Conservation (phyloP, 768 basidiomycete species). For the Lactarius vividus region DNA sequence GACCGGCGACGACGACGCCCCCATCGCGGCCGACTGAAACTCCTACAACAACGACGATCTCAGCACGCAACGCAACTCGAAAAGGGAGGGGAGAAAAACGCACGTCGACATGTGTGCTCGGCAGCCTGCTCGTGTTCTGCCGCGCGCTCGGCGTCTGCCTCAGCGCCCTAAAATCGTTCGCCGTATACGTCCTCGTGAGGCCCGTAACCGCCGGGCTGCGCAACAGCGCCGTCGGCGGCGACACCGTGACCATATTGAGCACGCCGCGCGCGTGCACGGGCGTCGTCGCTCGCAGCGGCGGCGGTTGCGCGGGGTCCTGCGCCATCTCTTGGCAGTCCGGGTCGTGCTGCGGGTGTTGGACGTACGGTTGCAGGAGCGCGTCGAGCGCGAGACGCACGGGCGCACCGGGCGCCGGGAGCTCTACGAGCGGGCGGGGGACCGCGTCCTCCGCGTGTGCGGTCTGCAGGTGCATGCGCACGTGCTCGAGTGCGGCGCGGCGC, state of each 20-base stretch:
- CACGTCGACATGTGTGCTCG: slow-evolving; percentile 81
- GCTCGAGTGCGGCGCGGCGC: slow-evolving; percentile 34
- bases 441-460: slow-evolving; percentile 30
- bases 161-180: slow-evolving; percentile 79
- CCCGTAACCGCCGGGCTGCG: slow-evolving; percentile 72
- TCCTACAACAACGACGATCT: not conserved
- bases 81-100: slow-evolving; percentile 31
- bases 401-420: slow-evolving; percentile 6
- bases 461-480: slow-evolving; percentile 35
- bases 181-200: slow-evolving; percentile 76
- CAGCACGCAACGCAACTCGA: no score
- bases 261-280: slow-evolving; percentile 44
- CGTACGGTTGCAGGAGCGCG: not conserved
- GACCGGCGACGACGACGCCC: slow-evolving; percentile 1
- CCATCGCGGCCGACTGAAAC: slow-evolving; percentile 18
- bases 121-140: slow-evolving; percentile 82
- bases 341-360: not conserved
- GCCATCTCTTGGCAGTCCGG: not conserved
- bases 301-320: slow-evolving; percentile 26
- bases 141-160: slow-evolving; percentile 64
- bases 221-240: slow-evolving; percentile 66
- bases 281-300: slow-evolving; percentile 37
- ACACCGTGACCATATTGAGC: slow-evolving; percentile 61
- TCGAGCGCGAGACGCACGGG: slow-evolving; percentile 7
- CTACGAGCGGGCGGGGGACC: not conserved